phyloP scores from a whole-genome alignment of 2,329 filamentous ascomycete genomes.

The Tolypocladium album region DNA sequence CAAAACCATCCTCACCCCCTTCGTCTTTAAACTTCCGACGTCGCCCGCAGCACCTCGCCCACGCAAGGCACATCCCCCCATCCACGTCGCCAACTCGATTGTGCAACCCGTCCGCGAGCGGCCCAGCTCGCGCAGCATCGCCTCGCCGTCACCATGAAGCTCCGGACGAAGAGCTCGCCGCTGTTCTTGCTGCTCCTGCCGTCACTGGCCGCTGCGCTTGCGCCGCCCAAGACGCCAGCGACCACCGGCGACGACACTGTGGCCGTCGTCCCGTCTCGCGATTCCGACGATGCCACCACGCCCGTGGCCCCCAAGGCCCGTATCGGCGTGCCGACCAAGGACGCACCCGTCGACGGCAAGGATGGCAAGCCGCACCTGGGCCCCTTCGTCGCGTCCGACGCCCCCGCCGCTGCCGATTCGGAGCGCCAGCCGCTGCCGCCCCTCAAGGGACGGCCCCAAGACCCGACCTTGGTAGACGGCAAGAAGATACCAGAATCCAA shows the following conservation, averaged over 20 bases:
- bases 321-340: conserved; percentile 43
- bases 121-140: not conserved
- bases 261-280: conserved; percentile 13
- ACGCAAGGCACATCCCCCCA: not conserved
- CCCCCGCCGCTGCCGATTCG: conserved; percentile 18
- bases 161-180: conserved; percentile 41
- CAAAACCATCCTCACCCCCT: not conserved
- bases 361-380: conserved; percentile 91
- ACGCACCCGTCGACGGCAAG: conserved; percentile 82
- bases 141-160: conserved; percentile 40
- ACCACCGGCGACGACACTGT: conserved; percentile 7
- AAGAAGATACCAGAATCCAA: conserved; percentile 52
- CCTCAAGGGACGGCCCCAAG: conserved; percentile 38
- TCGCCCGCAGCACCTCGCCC: no score
- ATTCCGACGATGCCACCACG: conserved; percentile 13
- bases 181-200: conserved; percentile 52
- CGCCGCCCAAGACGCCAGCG: conserved; percentile 17
- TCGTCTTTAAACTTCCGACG: no score
- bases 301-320: conserved; percentile 21
- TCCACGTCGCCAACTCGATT: not conserved
- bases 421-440: conserved; percentile 28
- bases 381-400: conserved; percentile 56
- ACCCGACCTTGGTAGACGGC: conserved; percentile 45
- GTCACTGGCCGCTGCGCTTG: conserved; percentile 36
- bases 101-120: not conserved